A percentile compares a stretch with the other conserved stretches of the same genome.
Conservation (phyloP, 352 stramenopile species). For the Globisporangium yorkense region DNA sequence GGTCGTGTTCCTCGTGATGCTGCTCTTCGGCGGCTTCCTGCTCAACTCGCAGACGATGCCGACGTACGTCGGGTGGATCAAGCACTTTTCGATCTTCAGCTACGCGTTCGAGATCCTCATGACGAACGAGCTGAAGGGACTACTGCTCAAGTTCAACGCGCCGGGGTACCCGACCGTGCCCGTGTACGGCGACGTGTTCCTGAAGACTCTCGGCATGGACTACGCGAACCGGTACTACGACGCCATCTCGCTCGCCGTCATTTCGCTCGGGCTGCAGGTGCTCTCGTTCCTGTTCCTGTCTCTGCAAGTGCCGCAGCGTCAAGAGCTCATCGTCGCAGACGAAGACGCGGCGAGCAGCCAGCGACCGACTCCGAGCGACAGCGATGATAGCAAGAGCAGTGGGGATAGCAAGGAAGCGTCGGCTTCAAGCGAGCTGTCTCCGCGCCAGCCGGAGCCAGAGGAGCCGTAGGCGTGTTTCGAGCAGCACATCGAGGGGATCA, state of each 20-base stretch:
- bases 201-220: conserved; percentile 81
- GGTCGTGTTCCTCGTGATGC: conserved; percentile 72
- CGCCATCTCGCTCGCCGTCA: conserved; percentile 41
- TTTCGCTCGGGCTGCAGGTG: conserved; percentile 45
- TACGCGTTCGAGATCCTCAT: conserved; percentile 87
- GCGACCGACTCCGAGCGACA: neutral
- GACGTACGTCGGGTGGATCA: conserved; percentile 53
- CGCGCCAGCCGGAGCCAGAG: conserved; percentile 4
- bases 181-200: conserved; percentile 79
- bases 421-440: conserved; percentile 1
- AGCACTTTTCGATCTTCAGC: conserved; percentile 81
- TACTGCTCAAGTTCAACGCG: conserved; percentile 74
- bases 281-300: conserved; percentile 62
- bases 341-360: neutral
- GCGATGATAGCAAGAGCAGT: neutral
- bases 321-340: conserved; percentile 16
- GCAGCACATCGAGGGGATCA: neutral
- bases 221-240: conserved; percentile 74
- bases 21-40: conserved; percentile 85
- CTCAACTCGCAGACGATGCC: conserved; percentile 83
- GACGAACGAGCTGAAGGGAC: conserved; percentile 72
- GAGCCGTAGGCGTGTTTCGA: neutral
- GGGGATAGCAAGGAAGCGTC: neutral
- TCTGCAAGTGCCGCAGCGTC: conserved; percentile 54
- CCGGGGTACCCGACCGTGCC: conserved; percentile 68